These are phyloP conservation scores for Euphorbia schlechtendalii DNA, from an alignment of 441 rosid species.

Conservation along the genomic window DNA sequence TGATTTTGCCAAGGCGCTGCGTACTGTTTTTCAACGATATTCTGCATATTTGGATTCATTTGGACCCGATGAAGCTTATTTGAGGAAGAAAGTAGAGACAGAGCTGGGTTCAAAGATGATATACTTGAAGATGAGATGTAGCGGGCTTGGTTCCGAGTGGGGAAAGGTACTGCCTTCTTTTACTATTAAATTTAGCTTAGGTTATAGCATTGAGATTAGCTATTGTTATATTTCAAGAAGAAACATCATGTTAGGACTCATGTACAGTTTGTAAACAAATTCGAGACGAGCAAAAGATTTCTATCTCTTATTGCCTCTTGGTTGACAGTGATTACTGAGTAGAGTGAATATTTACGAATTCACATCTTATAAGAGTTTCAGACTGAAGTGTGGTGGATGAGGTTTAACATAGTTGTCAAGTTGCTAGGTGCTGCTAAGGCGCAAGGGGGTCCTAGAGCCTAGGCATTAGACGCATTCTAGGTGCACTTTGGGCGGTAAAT, in stretches of 20 bases:
- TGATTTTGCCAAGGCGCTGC: conserved; percentile 44
- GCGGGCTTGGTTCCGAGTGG: conserved; percentile 85
- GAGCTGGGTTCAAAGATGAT: conserved; percentile 95
- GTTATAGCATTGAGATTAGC: background rate
- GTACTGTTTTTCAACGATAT: conserved; percentile 54
- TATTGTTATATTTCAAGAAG: background rate
- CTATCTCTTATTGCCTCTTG: background rate
- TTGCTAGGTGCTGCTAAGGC: too few relatives aligned
- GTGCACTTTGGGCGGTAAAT: too few relatives aligned
- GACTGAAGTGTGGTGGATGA: background rate
- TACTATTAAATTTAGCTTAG: background rate
- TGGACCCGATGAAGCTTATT: conserved; percentile 63
- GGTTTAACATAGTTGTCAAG: too few relatives aligned
- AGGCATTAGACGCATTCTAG: too few relatives aligned
- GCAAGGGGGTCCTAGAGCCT: too few relatives aligned
- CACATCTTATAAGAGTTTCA: background rate
- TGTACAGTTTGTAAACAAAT: background rate
- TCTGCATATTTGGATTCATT: conserved; percentile 60
- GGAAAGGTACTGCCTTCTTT: conserved; percentile 55
- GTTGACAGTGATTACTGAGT: background rate
- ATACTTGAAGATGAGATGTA: conserved; percentile 91
- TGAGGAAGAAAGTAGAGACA: conserved; percentile 83
- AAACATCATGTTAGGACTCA: background rate
- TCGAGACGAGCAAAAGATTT: background rate
- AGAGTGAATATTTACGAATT: background rate